Evolutionary conservation across 1,284 basidiomycete species (phyloP).

Genomic region (Sporisorium iseilematis-ciliati): DNA sequence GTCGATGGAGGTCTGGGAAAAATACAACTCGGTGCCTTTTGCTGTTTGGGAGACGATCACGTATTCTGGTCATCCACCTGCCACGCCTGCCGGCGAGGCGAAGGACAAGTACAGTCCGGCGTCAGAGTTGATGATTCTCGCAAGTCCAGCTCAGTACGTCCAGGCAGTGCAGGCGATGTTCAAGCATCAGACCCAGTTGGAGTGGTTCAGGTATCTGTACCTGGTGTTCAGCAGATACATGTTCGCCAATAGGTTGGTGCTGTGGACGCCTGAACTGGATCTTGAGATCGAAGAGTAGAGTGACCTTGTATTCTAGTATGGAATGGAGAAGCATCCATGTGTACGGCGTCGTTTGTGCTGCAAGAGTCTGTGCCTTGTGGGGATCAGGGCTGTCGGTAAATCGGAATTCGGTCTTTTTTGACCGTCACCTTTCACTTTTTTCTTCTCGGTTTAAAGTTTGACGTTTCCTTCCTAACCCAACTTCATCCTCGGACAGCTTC

Average conservation of each 20-base stretch:
- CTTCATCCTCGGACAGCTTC: neutral
- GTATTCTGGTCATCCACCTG: constrained; percentile 18
- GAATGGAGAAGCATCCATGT: neutral
- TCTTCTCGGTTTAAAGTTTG: neutral
- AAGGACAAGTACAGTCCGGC: constrained; percentile 16
- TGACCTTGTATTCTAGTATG: neutral
- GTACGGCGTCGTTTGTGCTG: no score
- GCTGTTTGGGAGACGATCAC: constrained; percentile 42
- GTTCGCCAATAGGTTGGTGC: constrained; percentile 48
- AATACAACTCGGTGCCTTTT: constrained; percentile 48
- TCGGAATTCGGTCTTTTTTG: constrained; percentile 1
- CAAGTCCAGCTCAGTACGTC: constrained; percentile 39
- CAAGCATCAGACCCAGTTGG: constrained; percentile 62
- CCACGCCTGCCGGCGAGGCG: no score
- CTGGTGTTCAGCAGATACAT: constrained; percentile 61
- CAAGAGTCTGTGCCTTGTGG: neutral
- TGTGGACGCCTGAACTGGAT: constrained; percentile 31
- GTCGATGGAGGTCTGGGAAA: constrained; percentile 42
- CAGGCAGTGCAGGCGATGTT: constrained; percentile 57
- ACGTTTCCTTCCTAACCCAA: constrained; percentile 1
- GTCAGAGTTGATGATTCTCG: constrained; percentile 35
- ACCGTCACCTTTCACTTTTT: neutral
- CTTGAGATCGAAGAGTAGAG: constrained; percentile 9
- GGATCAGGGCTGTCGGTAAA: neutral
- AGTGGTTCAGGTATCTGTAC: constrained; percentile 67